A percentile compares a stretch with the other conserved stretches of the same genome.
These are phyloP conservation scores for Colletotrichum lentis DNA, from an alignment of 2,329 filamentous ascomycete genomes.

Conservation along the genomic window DNA sequence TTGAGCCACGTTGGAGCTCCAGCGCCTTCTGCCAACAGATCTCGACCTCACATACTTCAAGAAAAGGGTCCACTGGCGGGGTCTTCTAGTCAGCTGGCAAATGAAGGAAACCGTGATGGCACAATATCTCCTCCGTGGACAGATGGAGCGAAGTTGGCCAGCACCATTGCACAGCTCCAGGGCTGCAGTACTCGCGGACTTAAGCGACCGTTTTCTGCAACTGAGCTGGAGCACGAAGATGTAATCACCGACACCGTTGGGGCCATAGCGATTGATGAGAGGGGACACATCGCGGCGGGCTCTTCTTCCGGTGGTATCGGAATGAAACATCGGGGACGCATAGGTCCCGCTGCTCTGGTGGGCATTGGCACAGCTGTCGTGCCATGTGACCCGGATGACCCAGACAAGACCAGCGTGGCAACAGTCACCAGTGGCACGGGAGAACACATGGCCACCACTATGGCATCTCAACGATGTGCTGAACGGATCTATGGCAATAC, in stretches of 20 bases:
- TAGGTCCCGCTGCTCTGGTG: constrained; percentile 91
- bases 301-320: constrained; percentile 98
- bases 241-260: constrained; percentile 91
- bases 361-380: constrained; percentile 90
- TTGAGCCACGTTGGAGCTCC: constrained; percentile 42
- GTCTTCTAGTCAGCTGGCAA: constrained; percentile 4
- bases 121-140: constrained; percentile 34
- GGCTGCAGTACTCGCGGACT: constrained; percentile 43
- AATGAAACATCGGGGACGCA: constrained; percentile 93
- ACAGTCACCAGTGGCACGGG: constrained; percentile 93
- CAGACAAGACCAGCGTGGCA: constrained; percentile 75
- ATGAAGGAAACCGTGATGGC: constrained; percentile 36
- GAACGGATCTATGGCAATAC: constrained; percentile 81
- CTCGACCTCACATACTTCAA: constrained; percentile 10
- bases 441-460: constrained; percentile 96
- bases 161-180: constrained; percentile 30
- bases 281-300: constrained; percentile 88
- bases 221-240: constrained; percentile 58
- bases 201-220: constrained; percentile 47
- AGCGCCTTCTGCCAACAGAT: constrained; percentile 18
- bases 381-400: constrained; percentile 76
- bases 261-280: constrained; percentile 88
- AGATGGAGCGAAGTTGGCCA: constrained; percentile 25
- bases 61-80: background rate
- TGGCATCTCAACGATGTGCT: constrained; percentile 87